Base-by-base conservation (phyloP, 768 basidiomycete species). In the Rhodosporidiobolus odoratus region DNA sequence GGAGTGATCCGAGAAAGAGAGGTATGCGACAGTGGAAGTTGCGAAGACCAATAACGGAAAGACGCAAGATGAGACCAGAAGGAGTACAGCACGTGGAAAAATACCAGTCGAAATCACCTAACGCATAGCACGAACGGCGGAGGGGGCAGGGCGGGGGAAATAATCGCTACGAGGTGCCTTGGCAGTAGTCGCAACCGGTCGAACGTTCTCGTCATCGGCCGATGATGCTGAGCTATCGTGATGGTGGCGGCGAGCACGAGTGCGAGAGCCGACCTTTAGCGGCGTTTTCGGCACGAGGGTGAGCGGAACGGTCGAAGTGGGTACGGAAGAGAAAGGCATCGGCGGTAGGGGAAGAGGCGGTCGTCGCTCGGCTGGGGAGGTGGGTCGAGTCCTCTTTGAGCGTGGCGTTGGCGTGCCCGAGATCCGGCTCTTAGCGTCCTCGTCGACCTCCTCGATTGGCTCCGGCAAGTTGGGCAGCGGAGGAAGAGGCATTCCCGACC, bases 361-460 rank as follows among this genome's bases (percentile, higher is more conserved):
- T 4, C 9, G 21, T 43, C 19, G 47, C 21, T 30, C 10, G 8
- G 32, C 25, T 35, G 60, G 47, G 4, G 60, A 47, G 13, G 41
- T 7, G 4, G 23, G 7, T 16, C 8, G 21, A 8, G 35, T 52
- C 21, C 58, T 9, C 45, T 30, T 40, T 30, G 60, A 41, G 25
- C 48, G 54, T 4, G 69, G 65, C 2, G 65, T 66, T 10, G 64
- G 69, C 25, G 64, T 58, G 2, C 60, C 60, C 3, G 60, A 58
- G 12, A 41, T 60, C 9, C 58, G 48, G 40, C 60, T 48, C 65
- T 66, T 66, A 3, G 57, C 65, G 56, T 66, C 69, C 52, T 66
- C 65, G 58, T 66, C 69, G 32, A 6, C 60, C 34, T 71, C 69
- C 13, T 66, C 47, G 40, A 71, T 62, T 17, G 47, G 37, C 13